Evolutionary conservation across 140 eudicot genomes (phyloP), one percentile per base, ranked within the genome.

Genomic region (Erigeron philadelphicus): DNA sequence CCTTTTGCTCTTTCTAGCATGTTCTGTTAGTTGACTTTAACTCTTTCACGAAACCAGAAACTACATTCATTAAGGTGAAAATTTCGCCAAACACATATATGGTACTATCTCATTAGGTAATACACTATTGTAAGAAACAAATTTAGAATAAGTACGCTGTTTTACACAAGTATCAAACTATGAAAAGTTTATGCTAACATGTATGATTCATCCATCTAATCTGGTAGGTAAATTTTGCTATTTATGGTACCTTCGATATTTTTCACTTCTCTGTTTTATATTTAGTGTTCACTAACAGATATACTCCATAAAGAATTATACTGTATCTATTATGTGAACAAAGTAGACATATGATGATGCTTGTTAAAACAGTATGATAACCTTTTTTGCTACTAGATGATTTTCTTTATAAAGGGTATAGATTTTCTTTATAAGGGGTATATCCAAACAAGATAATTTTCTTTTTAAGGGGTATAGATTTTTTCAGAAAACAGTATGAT

Each of bases 61-160:
- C 15, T 58, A 41, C 61, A 66, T 60, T 31, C 21, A 66, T 45
- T 65, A 74, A 74, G 52, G 42, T 74, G 52, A 65, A 44, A 73
- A 38, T 41, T n/a, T 73, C 31, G 46, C 11, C 47, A 17, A 52
- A 45, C 6, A 49, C 45, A 53, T 64, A 35, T 35, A 21, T 42
- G 16, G 64, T 52, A 42, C 35, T 46, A 1, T 31, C 38, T 38
- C 66, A 9, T 41, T 43, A 41, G 42, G 61, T 42, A 35, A 50
- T 72, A 59, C 64, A 59, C 64, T 35, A 40, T 53, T 61, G 11
- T 52, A 62, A 61, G 53, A 47, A 52, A 13, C 55, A 40, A 73
- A 64, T 56, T 19, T 41, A 48, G 55, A 73, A 52, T 66, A 7
- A 19, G 12, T 12, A 12, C 11, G 17, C 11, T 48, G 31, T 49